These are phyloP conservation scores for Pyricularia sp. DNA, from an alignment of 2,329 filamentous ascomycete species.

Conservation along the genomic window DNA sequence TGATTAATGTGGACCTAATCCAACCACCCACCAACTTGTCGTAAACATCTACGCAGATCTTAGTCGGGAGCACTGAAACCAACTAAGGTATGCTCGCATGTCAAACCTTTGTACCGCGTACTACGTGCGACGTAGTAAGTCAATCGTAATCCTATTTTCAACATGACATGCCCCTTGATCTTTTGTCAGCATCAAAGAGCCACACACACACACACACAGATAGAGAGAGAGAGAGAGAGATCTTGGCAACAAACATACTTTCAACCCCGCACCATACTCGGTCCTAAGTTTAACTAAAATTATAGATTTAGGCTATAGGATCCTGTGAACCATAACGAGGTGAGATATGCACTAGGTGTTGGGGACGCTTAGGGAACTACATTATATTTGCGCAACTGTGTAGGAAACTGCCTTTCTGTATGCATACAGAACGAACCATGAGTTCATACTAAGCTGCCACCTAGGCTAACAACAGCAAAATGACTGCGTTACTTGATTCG, in stretches of 20 bases:
- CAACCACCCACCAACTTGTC: neutral
- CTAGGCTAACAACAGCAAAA: neutral
- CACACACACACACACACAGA: too few species aligned
- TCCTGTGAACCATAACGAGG: too few species aligned
- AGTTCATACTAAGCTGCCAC: too few species aligned
- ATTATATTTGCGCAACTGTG: neutral
- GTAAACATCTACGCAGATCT: neutral
- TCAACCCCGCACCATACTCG: neutral
- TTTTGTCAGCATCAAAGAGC: neutral
- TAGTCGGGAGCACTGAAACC: neutral
- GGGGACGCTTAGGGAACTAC: neutral
- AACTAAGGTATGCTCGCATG: neutral
- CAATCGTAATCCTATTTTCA: neutral
- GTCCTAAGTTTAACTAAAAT: neutral
- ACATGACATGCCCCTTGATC: neutral
- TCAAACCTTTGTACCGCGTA: neutral
- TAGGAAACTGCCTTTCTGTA: neutral
- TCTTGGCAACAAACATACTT: neutral
- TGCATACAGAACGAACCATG: neutral
- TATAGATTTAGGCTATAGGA: too few species aligned
- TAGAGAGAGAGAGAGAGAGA: too few species aligned
- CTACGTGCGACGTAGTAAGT: too few species aligned
- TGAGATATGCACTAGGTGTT: neutral
- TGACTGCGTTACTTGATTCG: neutral
- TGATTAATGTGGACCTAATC: neutral